Percentiles rank a stretch among this genome's conserved stretches.
phyloP scores from a whole-genome alignment of 805 yeast species.

The Saccharomycopsis olivae region DNA sequence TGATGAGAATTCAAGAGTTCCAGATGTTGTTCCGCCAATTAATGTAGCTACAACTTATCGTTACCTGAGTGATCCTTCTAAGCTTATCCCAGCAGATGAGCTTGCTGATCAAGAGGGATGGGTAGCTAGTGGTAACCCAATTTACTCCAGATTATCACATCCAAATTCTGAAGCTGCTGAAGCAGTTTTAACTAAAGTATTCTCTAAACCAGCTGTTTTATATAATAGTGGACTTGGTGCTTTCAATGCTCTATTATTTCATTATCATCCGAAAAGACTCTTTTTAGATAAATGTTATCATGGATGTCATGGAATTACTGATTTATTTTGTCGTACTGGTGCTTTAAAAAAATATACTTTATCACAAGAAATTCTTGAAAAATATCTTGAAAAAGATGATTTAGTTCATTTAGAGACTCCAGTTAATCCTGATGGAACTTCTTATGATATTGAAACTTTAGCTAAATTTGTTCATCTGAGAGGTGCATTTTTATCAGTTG shows the following conservation, averaged over 20 bases:
- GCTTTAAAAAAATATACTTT: conserved; percentile 42
- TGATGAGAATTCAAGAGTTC: conserved; percentile 40
- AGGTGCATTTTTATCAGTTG: conserved; percentile 67
- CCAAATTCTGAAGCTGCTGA: conserved; percentile 67
- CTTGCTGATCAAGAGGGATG: conserved; percentile 24
- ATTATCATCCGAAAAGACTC: conserved; percentile 60
- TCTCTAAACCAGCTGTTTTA: conserved; percentile 55
- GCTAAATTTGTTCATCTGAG: conserved; percentile 64
- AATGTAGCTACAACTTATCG: conserved; percentile 72
- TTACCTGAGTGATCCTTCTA: conserved; percentile 49
- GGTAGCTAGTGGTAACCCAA: conserved; percentile 24
- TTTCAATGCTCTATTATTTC: conserved; percentile 61
- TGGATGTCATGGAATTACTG: conserved; percentile 67
- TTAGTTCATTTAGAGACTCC: conserved; percentile 81
- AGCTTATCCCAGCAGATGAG: conserved; percentile 31
- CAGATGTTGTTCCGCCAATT: conserved; percentile 70
- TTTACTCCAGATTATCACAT: conserved; percentile 68
- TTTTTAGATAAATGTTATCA: conserved; percentile 78
- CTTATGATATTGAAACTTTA: conserved; percentile 49
- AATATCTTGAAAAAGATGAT: conserved; percentile 47
- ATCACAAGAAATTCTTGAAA: conserved; percentile 37
- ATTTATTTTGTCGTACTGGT: conserved; percentile 48
- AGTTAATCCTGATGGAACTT: conserved; percentile 70
- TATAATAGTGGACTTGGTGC: conserved; percentile 80
- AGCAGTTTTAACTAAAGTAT: conserved; percentile 44